Evolutionary conservation across 73 alveolate species (phyloP), one percentile per base, ranked within the genome.

Genomic region (Effrenium voratum): DNA sequence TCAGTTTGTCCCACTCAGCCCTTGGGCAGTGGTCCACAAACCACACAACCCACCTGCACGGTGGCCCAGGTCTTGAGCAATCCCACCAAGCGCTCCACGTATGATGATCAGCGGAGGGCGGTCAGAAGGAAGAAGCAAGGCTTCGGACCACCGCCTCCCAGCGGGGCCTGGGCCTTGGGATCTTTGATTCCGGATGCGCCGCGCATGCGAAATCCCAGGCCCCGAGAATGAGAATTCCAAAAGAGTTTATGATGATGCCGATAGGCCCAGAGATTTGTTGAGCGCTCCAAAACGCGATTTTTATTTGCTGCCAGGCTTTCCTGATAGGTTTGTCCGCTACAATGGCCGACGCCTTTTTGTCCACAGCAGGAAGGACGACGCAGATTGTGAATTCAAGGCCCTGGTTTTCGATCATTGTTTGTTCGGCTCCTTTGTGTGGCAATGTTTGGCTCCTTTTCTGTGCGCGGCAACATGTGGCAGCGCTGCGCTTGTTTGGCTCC

Each of bases 241-340:
- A 91, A 80, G 98, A 91, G 52, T 91, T 91, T 66, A 91, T 91
- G 98, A 91, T 91, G 98, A 91, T 91, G 98, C 98, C 98, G 32
- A 91, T 91, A 30, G 98, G 96, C 98, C 98, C 32, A 91, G 72
- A 30, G 98, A 86, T 52, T 68, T 32, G 77, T 5, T 10, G 13
- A 26, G 90, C 40, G 75, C 50, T 10, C 24, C 38, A 6, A 46
- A 79, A 32, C 1, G 44, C 43, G 22, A 2, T 41, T 38, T 3
- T 8, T 36, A 2, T 12, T 22, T 19, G 19, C 15, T 34, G 79
- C 95, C 63, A 87, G 96, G 98, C 32, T 75, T 73, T 47, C 98
- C 98, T 28, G 98, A 91, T 91, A 47, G 47, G 40, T 91, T 91
- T 50, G 98, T 91, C 68, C 98, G 98, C 63, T 91, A 91, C 63